phyloP scores from a whole-genome alignment of 495 filamentous ascomycete genomes.

The Podospora tetraspora region DNA sequence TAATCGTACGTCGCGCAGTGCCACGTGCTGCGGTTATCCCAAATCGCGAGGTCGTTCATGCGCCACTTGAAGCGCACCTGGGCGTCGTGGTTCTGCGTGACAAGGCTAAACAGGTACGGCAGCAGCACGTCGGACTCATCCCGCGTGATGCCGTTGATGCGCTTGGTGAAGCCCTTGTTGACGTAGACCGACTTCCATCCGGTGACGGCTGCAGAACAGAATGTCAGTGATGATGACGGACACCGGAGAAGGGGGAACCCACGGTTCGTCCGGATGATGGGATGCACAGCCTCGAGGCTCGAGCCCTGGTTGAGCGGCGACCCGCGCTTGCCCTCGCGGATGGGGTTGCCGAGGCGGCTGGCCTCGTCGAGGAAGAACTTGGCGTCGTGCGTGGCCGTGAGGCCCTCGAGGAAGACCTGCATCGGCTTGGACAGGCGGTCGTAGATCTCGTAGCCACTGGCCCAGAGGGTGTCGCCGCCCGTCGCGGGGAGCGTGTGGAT shows the following conservation, averaged over 20 bases:
- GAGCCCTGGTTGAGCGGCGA: slow-evolving; percentile 20
- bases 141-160: slow-evolving; percentile 67
- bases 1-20: slow-evolving; percentile 52
- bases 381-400: slow-evolving; percentile 64
- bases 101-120: slow-evolving; percentile 58
- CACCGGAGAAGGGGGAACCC: slow-evolving; percentile 46
- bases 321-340: slow-evolving; percentile 19
- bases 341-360: slow-evolving; percentile 59
- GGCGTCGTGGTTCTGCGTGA: slow-evolving; percentile 55
- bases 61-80: slow-evolving; percentile 72
- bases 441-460: slow-evolving; percentile 71
- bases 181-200: slow-evolving; percentile 75
- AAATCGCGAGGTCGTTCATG: slow-evolving; percentile 63
- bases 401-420: slow-evolving; percentile 63
- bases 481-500: slow-evolving; percentile 64
- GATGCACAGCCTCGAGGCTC: slow-evolving; percentile 18
- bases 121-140: slow-evolving; percentile 65
- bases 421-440: slow-evolving; percentile 61
- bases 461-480: slow-evolving; percentile 75
- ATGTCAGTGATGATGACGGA: slow-evolving; percentile 11
- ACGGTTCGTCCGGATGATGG: slow-evolving; percentile 24
- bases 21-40: slow-evolving; percentile 65
- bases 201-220: slow-evolving; percentile 44
- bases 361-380: slow-evolving; percentile 64
- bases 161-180: slow-evolving; percentile 75